Conservation (phyloP, 306 rosid species). For the Sophora flavescens region DNA sequence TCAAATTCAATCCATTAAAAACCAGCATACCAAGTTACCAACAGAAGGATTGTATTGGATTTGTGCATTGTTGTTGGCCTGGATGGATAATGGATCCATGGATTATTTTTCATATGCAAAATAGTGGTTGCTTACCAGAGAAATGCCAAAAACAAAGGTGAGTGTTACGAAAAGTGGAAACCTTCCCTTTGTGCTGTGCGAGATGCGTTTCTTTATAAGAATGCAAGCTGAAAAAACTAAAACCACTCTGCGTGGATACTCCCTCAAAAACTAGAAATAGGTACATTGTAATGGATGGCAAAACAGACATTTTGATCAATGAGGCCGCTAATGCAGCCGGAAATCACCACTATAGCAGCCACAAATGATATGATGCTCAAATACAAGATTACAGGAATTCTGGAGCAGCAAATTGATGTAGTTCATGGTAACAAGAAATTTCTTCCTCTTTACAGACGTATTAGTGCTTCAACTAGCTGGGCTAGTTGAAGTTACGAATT, state of each 20-base stretch:
- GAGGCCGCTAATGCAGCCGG: neutral
- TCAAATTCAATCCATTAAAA: no score
- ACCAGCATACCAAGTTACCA: no score
- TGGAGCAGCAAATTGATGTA: neutral
- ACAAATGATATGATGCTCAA: neutral
- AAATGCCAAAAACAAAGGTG: neutral
- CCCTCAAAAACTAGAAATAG: neutral
- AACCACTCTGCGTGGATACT: neutral
- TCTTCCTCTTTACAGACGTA: neutral
- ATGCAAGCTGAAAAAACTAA: neutral
- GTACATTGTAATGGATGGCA: neutral
- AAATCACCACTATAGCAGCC: neutral
- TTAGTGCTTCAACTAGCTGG: neutral
- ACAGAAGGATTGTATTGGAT: no score
- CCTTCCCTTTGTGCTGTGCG: neutral
- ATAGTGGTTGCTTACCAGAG: neutral
- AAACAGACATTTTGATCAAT: neutral
- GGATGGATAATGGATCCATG: no score
- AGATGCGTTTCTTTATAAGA: neutral
- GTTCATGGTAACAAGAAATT: neutral
- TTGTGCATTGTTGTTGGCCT: no score
- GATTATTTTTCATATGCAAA: no score
- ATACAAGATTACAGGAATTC: neutral
- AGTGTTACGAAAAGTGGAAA: neutral
- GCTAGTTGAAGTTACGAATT: constrained; percentile 1